phyloP scores from a whole-genome alignment of 768 basidiomycete genomes.

The Suillus bovinus region DNA sequence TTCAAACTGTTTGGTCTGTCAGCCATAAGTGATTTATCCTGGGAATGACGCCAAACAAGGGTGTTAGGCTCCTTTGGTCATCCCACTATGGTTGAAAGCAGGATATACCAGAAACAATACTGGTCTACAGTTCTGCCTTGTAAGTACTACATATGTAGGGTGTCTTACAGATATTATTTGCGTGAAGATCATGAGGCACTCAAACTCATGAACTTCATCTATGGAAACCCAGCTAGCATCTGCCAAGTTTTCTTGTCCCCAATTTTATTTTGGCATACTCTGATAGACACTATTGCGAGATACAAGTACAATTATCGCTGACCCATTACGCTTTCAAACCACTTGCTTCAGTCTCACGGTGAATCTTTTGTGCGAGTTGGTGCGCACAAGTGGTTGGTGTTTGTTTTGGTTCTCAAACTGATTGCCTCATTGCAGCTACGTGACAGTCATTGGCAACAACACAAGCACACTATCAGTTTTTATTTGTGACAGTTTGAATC shows the following conservation, averaged over 20 bases:
- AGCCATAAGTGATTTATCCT: neutral
- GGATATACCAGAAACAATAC: neutral
- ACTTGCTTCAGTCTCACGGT: too few relatives aligned
- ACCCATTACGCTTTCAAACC: too few relatives aligned
- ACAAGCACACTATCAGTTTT: neutral
- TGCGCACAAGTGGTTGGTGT: neutral
- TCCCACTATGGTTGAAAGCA: neutral
- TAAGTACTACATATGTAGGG: neutral
- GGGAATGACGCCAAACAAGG: neutral
- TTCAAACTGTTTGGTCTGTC: neutral
- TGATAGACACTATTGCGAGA: too few relatives aligned
- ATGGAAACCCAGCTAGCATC: too few relatives aligned
- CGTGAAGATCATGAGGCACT: too few relatives aligned
- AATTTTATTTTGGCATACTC: too few relatives aligned
- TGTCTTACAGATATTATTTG: neutral
- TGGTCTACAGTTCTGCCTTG: neutral
- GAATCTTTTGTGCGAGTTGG: neutral
- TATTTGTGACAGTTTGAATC: neutral
- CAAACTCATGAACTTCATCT: too few relatives aligned
- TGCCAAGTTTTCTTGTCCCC: too few relatives aligned
- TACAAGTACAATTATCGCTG: too few relatives aligned
- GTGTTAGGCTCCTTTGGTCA: too few relatives aligned
- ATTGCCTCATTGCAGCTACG: neutral
- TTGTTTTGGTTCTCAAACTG: neutral
- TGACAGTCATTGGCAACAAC: neutral